These are phyloP conservation scores for Colletotrichum navitas DNA, from an alignment of 2,329 filamentous ascomycete genomes.

Conservation along the genomic window DNA sequence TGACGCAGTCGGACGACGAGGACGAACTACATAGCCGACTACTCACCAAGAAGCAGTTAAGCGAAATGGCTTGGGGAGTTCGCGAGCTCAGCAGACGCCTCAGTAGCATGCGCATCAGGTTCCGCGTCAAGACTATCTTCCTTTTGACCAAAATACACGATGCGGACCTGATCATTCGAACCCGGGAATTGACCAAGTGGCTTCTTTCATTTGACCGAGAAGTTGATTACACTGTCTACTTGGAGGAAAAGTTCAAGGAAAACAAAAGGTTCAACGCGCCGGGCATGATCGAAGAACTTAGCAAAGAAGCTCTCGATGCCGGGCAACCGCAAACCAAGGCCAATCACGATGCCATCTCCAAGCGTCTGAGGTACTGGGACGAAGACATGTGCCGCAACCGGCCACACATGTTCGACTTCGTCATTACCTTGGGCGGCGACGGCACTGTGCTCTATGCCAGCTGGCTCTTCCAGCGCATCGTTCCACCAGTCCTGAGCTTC, in stretches of 20 bases:
- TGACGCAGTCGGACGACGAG: constrained; percentile 49
- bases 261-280: constrained; percentile 80
- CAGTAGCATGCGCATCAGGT: constrained; percentile 83
- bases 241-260: constrained; percentile 80
- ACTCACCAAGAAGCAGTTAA: constrained; percentile 93
- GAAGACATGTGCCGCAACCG: constrained; percentile 80
- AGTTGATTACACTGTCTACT: constrained; percentile 80
- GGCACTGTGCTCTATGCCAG: constrained; percentile 97
- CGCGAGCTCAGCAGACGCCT: constrained; percentile 89
- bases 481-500: constrained; percentile 93
- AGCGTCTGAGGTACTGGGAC: constrained; percentile 84
- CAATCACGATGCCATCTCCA: constrained; percentile 54
- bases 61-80: constrained; percentile 97
- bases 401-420: constrained; percentile 93
- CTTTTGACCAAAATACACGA: constrained; percentile 94
- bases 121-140: constrained; percentile 86
- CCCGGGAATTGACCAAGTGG: constrained; percentile 84
- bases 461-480: constrained; percentile 96
- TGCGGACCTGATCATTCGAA: constrained; percentile 80
- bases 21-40: constrained; percentile 72
- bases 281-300: constrained; percentile 75
- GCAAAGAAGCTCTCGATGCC: constrained; percentile 55
- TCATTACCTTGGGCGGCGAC: constrained; percentile 91
- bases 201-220: constrained; percentile 78
- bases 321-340: constrained; percentile 51